Percentiles rank a stretch among this genome's conserved stretches.
Evolutionary conservation across 495 filamentous ascomycete genomes (phyloP).

Genomic region (Penicillium egyptiacum): DNA sequence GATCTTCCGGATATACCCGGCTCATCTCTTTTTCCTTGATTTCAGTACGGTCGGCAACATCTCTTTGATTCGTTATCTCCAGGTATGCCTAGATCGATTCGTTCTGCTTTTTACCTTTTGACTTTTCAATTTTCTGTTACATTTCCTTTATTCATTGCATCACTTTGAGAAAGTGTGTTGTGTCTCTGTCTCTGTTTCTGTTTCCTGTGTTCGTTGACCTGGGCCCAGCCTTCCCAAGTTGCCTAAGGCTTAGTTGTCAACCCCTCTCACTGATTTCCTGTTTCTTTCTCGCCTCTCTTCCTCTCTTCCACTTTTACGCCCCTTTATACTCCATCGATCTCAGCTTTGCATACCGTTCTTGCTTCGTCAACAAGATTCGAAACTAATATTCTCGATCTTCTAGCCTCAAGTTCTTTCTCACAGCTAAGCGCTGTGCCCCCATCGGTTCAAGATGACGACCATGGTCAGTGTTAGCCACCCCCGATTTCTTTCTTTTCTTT

Average conservation of each 20-base stretch:
- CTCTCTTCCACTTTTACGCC: neutral
- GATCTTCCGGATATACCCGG: slow-evolving; percentile 1
- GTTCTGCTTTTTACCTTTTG: neutral
- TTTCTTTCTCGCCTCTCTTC: neutral
- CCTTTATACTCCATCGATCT: neutral
- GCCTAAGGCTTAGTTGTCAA: slow-evolving; percentile 13
- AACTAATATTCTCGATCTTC: neutral
- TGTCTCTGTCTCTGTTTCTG: neutral
- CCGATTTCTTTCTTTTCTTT: neutral
- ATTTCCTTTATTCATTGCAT: neutral
- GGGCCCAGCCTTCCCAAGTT: slow-evolving; percentile 10
- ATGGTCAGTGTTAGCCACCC: slow-evolving; percentile 41
- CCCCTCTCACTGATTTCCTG: slow-evolving; percentile 1
- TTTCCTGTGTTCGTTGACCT: slow-evolving; percentile 12
- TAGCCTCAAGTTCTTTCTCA: slow-evolving; percentile 19
- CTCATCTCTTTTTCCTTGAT: slow-evolving; percentile 17
- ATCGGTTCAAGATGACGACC: slow-evolving; percentile 48
- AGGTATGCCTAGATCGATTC: slow-evolving; percentile 8
- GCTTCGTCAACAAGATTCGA: slow-evolving; percentile 8
- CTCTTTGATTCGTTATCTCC: slow-evolving; percentile 12
- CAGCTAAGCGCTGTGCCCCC: slow-evolving; percentile 43
- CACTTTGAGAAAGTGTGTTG: neutral
- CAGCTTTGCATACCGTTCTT: neutral
- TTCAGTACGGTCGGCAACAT: slow-evolving; percentile 2
- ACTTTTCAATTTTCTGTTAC: neutral